phyloP scores from a whole-genome alignment of 805 yeast genomes.

The Candida arabinofermentans region DNA sequence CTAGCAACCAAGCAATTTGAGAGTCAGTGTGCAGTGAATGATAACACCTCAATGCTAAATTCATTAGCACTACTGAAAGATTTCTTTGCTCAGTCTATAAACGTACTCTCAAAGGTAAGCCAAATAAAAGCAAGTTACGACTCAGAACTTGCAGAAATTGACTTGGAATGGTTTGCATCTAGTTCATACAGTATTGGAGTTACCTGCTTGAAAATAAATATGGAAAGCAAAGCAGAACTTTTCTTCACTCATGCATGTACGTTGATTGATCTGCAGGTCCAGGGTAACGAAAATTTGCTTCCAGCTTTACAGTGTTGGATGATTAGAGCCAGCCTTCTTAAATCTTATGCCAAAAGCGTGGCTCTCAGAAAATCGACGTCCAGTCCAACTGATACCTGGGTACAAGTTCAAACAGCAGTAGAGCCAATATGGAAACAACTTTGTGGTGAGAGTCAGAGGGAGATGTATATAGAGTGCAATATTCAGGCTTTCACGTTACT shows the following conservation, averaged over 20 bases:
- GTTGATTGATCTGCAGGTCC: not conserved
- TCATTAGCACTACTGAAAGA: not conserved
- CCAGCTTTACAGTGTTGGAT: not conserved
- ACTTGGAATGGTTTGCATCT: conserved; percentile 2
- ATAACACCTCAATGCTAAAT: not conserved
- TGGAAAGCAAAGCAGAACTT: not conserved
- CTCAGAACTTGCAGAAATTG: conserved; percentile 3
- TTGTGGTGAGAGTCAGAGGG: not conserved
- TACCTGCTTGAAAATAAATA: not conserved
- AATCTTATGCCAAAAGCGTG: not conserved
- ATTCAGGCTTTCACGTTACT: not conserved
- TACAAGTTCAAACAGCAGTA: not conserved
- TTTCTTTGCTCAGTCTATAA: conserved; percentile 2
- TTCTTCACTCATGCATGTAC: not conserved
- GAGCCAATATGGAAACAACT: conserved; percentile 1
- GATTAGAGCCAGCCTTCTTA: not conserved
- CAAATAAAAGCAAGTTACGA: conserved; percentile 1
- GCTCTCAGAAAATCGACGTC: not conserved
- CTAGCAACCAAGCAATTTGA: conserved; percentile 14
- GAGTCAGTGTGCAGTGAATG: conserved; percentile 1
- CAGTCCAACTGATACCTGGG: not conserved
- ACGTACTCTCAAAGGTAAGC: not conserved
- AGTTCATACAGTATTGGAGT: conserved; percentile 1
- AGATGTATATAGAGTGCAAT: not conserved
- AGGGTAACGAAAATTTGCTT: not conserved